phyloP scores from a whole-genome alignment of 164 flowering plant genomes.

The Aristolochia contorta region DNA sequence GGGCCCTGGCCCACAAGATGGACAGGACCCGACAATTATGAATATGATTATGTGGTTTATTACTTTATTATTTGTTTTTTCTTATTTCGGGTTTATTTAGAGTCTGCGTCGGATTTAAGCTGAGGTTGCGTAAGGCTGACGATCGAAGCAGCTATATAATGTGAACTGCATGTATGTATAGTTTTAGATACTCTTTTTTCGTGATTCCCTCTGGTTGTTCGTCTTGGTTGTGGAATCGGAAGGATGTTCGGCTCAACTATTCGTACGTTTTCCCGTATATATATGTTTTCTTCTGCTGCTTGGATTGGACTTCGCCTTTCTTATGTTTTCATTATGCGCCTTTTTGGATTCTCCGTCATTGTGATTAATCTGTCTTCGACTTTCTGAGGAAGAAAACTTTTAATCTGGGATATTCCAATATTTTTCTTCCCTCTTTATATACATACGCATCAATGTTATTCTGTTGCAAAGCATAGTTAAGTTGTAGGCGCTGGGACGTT shows the following conservation, averaged over 20 bases:
- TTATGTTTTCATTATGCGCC: not conserved
- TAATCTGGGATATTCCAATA: not conserved
- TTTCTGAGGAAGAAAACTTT: not conserved
- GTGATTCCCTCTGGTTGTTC: not conserved
- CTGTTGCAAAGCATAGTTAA: too few species aligned
- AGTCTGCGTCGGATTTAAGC: constrained; percentile 9
- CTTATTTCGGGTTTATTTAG: not conserved
- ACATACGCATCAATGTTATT: too few species aligned
- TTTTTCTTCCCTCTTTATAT: too few species aligned
- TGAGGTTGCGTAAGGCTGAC: not conserved
- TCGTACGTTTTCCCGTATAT: constrained; percentile 23
- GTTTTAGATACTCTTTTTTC: not conserved
- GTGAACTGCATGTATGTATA: not conserved
- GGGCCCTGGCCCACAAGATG: too few species aligned
- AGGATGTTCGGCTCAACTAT: constrained; percentile 40
- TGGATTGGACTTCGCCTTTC: not conserved
- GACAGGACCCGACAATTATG: too few species aligned
- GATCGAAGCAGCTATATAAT: not conserved
- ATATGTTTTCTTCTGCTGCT: not conserved
- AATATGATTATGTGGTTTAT: too few species aligned
- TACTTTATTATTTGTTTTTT: too few species aligned
- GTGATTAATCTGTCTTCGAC: too few species aligned
- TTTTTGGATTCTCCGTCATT: too few species aligned
- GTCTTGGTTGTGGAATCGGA: constrained; percentile 6
- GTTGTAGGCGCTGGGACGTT: too few species aligned